A percentile compares a stretch with the other conserved stretches of the same genome.
Conservation (phyloP, 208 protist species). For the Trichomonas gallinae region DNA sequence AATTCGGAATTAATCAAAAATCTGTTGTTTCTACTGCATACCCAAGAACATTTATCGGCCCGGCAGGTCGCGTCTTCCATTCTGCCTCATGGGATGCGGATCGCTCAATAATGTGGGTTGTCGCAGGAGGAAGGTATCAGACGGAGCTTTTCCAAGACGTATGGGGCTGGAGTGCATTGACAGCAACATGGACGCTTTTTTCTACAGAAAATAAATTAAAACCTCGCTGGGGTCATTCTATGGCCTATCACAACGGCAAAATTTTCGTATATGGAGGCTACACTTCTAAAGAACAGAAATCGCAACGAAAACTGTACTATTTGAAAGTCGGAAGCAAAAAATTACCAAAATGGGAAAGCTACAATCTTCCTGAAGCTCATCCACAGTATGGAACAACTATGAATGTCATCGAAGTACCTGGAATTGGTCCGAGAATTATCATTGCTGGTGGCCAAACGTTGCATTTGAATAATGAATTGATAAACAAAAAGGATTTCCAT, state of each 20-base stretch:
- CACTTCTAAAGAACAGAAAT: neutral
- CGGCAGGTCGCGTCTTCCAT: neutral
- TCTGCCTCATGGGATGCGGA: neutral
- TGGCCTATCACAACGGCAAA: neutral
- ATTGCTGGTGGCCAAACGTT: neutral
- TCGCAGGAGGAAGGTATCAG: neutral
- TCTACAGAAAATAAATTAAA: neutral
- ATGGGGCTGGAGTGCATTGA: neutral
- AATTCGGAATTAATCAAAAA: neutral
- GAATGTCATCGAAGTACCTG: neutral
- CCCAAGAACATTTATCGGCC: neutral
- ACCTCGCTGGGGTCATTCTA: neutral
- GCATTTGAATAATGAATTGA: neutral
- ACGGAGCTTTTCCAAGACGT: neutral
- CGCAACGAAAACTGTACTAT: neutral
- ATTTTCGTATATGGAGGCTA: neutral
- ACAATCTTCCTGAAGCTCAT: neutral
- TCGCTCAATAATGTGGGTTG: neutral
- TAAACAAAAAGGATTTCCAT: neutral
- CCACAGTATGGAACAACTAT: neutral
- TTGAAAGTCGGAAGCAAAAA: neutral
- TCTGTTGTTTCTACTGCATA: too few species aligned
- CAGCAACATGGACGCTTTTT: neutral
- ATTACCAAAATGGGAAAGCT: neutral
- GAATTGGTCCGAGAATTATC: neutral